These are phyloP conservation scores for Moesziomyces sp. DNA, from an alignment of 1,284 basidiomycete species.

Conservation along the genomic window DNA sequence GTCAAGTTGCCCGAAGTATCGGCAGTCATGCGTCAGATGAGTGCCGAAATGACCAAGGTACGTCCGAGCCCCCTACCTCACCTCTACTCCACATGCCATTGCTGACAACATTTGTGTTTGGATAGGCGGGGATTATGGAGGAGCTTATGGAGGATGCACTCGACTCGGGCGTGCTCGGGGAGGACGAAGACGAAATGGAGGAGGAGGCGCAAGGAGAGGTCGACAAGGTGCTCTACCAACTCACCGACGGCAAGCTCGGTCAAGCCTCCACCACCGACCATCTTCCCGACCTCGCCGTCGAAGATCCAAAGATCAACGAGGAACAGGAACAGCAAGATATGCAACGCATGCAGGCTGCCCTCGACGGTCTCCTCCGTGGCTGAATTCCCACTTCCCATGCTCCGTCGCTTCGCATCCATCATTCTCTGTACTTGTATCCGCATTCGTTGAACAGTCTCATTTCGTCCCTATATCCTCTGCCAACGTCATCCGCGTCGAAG, in stretches of 20 bases:
- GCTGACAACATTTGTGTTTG: no score
- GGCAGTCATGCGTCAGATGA: constrained; percentile 95
- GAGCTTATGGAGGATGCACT: constrained; percentile 70
- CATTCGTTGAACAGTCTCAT: background rate
- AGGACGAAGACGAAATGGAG: constrained; percentile 90
- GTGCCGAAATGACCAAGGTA: constrained; percentile 96
- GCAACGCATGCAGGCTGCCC: constrained; percentile 64
- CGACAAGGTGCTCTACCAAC: constrained; percentile 92
- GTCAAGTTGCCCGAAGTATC: constrained; percentile 92
- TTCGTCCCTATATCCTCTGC: background rate
- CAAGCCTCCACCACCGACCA: constrained; percentile 54
- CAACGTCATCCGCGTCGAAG: no score
- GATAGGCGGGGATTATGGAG: constrained; percentile 69
- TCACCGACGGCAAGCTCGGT: constrained; percentile 87
- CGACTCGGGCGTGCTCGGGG: constrained; percentile 68
- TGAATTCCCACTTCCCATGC: constrained; percentile 3
- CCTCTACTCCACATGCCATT: no score
- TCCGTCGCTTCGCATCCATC: background rate
- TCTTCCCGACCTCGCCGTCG: constrained; percentile 52
- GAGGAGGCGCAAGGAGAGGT: constrained; percentile 97
- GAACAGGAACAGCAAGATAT: constrained; percentile 57
- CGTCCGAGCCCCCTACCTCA: background rate
- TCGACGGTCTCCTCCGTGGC: constrained; percentile 63
- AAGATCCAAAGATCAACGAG: constrained; percentile 43
- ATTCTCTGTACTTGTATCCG: constrained; percentile 1